phyloP scores from a whole-genome alignment of 441 rosid genomes.

The Hura crepitans region DNA sequence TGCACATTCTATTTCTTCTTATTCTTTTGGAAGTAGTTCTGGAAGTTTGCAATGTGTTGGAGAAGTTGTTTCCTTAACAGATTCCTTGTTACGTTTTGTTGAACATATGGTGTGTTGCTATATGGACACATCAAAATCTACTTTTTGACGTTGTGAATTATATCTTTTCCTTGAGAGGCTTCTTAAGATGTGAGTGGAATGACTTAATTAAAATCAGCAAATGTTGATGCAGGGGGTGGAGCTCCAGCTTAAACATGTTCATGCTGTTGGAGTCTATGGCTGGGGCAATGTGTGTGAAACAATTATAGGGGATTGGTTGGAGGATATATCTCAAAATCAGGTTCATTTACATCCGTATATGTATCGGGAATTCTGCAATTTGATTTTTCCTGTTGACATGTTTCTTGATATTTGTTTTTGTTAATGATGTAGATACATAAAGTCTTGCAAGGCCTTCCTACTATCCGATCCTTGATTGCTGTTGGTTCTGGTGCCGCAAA shows the following conservation, averaged over 20 bases:
- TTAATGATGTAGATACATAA: slow-evolving; percentile 57
- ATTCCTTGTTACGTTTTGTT: background rate
- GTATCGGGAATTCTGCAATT: slow-evolving; percentile 17
- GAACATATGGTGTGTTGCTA: background rate
- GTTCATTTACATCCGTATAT: slow-evolving; percentile 34
- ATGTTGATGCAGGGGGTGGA: slow-evolving; percentile 65
- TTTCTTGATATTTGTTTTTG: slow-evolving; percentile 22
- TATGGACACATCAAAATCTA: background rate
- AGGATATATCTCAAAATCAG: slow-evolving; percentile 79
- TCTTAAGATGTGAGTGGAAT: slow-evolving; percentile 13
- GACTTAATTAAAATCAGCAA: slow-evolving; percentile 25
- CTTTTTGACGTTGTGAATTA: background rate
- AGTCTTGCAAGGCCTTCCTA: slow-evolving; percentile 69
- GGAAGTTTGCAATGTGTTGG: background rate
- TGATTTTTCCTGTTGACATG: background rate
- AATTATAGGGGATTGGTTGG: too few species aligned
- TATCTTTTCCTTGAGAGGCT: background rate
- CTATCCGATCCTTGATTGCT: slow-evolving; percentile 76
- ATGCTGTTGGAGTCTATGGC: too few species aligned
- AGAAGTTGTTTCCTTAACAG: too few species aligned
- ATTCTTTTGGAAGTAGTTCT: background rate
- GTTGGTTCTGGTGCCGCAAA: slow-evolving; percentile 81
- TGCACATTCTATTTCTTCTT: background rate
- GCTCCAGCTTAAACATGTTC: too few species aligned
- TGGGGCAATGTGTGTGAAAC: too few species aligned